Evolutionary conservation across 73 alveolate genomes (phyloP).

Genomic region (Paramecium primaurelia): DNA sequence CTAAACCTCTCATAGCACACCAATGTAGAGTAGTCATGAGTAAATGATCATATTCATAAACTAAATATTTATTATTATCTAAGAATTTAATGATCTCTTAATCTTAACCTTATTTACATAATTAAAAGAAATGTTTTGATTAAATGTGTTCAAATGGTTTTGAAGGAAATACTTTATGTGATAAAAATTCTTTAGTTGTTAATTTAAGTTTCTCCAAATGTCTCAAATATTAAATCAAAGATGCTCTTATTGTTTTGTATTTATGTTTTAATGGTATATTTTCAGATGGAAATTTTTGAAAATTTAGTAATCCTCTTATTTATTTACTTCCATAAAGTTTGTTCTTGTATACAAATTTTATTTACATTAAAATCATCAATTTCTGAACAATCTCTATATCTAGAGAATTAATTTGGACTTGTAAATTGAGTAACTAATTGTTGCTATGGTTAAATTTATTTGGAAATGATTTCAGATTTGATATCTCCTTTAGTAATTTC

Average conservation of each 20-base stretch:
- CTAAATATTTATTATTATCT: constrained; percentile 21
- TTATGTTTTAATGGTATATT: neutral
- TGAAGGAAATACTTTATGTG: neutral
- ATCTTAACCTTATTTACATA: neutral
- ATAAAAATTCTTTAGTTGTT: neutral
- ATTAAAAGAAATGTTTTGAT: neutral
- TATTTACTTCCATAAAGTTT: constrained; percentile 2
- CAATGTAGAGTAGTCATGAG: constrained; percentile 36
- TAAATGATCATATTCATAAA: constrained; percentile 39
- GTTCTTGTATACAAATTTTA: neutral
- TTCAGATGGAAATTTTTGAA: neutral
- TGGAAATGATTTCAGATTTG: neutral
- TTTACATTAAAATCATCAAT: constrained; percentile 6
- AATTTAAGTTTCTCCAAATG: constrained; percentile 24
- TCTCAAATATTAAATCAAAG: neutral
- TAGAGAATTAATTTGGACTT: neutral
- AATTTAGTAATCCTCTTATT: neutral
- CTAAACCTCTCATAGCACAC: constrained; percentile 22
- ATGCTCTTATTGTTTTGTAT: neutral
- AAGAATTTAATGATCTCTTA: neutral
- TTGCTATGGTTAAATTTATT: neutral
- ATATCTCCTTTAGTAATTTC: neutral
- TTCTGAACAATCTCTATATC: neutral
- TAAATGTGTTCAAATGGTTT: neutral
- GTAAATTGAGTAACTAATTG: neutral